Evolutionary conservation across 495 filamentous ascomycete genomes (phyloP), one percentile per base, ranked within the genome.

Genomic region (Penicillium lividum): DNA sequence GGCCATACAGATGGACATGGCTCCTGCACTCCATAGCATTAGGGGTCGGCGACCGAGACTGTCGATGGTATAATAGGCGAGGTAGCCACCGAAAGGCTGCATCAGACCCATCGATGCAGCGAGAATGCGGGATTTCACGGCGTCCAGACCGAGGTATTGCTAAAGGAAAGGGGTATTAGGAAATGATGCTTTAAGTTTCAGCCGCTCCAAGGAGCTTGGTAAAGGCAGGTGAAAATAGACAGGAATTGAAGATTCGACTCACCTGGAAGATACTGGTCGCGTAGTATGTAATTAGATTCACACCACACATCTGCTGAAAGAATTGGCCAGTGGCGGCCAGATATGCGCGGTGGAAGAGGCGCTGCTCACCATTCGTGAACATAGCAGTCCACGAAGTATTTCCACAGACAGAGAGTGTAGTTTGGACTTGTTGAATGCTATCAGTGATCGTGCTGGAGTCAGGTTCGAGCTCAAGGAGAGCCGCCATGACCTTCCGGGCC

Each of bases 71-170:
- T 89, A 91, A 83, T 88, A 89, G 3, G 87, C 90, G 4, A 82
- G 74, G 0, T 86, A 89, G 0, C 89, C 87, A 58, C 87, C 89
- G 63, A 91, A 82, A 10, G 86, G 78, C 68, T 91, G 92, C 7
- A 89, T 84, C 13, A 91, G 73, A 77, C 88, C 88, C 78, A 89
- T 91, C 7, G 89, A 78, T 33, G 88, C 90, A 9, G 88, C 87
- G 1, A 93, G 73, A 4, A 96, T 72, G 49, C 90, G 92, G 1
- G 92, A 91, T 71, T 93, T 91, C 47, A 95, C 83, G 62, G 94
- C 89, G 28, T 70, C 72, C 5, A 87, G 69, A 1, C 78, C 73
- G 18, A 87, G 80, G 45, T 80, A 79, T 66, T 86, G 74, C 50
- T 85, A 68, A 67, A 59, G 3, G 3, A 3, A 22, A 22, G 22